Percentiles rank a stretch among this genome's conserved stretches.
Evolutionary conservation across 352 stramenopile genomes (phyloP).

Genomic region (Ophiocytium majus): DNA sequence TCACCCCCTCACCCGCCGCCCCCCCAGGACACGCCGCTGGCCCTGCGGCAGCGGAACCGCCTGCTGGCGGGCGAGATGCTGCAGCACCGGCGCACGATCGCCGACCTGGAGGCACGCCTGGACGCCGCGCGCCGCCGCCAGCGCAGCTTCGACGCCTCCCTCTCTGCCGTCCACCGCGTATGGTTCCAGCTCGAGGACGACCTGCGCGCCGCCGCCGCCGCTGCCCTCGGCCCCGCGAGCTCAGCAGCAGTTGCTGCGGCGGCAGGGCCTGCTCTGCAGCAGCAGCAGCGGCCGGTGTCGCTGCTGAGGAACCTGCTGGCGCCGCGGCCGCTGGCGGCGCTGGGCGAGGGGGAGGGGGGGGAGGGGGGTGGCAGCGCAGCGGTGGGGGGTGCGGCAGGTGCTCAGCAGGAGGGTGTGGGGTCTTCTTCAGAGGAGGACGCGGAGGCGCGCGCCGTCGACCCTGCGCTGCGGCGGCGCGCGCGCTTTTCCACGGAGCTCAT

Average conservation of each 20-base stretch:
- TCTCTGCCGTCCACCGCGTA: slow-evolving; percentile 49
- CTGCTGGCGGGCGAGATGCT: slow-evolving; percentile 43
- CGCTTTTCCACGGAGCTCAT: slow-evolving; percentile 9
- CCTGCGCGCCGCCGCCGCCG: background rate
- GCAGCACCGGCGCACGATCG: slow-evolving; percentile 27
- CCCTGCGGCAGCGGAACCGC: slow-evolving; percentile 46
- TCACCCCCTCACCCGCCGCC: no score
- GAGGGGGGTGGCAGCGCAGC: background rate
- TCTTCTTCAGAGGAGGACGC: no score
- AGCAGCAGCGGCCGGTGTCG: no score
- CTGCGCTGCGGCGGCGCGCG: slow-evolving; percentile 2
- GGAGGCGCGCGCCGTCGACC: background rate
- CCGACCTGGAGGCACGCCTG: slow-evolving; percentile 44
- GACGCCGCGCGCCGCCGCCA: slow-evolving; percentile 23
- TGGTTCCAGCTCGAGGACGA: slow-evolving; percentile 41
- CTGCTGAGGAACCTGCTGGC: slow-evolving; percentile 8
- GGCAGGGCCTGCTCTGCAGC: no score
- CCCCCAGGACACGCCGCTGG: background rate
- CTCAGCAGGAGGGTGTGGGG: no score
- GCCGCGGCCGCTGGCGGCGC: background rate
- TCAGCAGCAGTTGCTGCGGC: no score
- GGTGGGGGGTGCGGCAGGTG: no score
- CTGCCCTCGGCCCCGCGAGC: background rate
- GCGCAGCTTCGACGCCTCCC: slow-evolving; percentile 44
- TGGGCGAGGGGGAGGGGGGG: background rate